These are phyloP conservation scores for Forsythia viridissima DNA, from an alignment of 257 asterid species.

Conservation along the genomic window DNA sequence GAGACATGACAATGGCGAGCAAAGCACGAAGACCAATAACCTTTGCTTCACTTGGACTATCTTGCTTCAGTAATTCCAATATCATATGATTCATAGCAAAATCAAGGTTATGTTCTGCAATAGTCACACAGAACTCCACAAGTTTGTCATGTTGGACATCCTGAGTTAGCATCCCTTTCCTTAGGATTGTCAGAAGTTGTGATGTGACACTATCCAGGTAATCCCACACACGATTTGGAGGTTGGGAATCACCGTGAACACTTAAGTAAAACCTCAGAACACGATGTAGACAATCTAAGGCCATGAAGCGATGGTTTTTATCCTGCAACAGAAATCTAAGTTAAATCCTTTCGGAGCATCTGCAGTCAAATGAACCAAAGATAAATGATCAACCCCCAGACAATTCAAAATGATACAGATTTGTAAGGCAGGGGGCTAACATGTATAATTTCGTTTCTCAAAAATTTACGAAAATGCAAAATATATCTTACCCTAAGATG, in stretches of 20 bases:
- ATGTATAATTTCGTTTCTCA: slow-evolving; percentile 1
- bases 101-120: slow-evolving; percentile 98
- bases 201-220: slow-evolving; percentile 97
- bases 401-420: neutral
- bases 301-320: slow-evolving; percentile 98
- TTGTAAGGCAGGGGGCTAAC: slow-evolving; percentile 5
- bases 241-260: slow-evolving; percentile 92
- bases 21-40: slow-evolving; percentile 98
- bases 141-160: slow-evolving; percentile 98
- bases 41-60: slow-evolving; percentile 94
- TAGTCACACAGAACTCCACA: slow-evolving; percentile 94
- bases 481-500: slow-evolving; percentile 75
- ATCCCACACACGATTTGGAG: slow-evolving; percentile 96
- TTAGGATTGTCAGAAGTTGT: slow-evolving; percentile 86
- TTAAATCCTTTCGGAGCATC: slow-evolving; percentile 19
- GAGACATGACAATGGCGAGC: slow-evolving; percentile 98
- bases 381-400: neutral
- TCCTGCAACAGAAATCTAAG: slow-evolving; percentile 58
- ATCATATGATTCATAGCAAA: slow-evolving; percentile 95
- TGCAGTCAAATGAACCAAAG: neutral
- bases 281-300: slow-evolving; percentile 95
- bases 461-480: slow-evolving; percentile 13
- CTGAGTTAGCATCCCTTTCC: slow-evolving; percentile 95
- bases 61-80: slow-evolving; percentile 94
- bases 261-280: slow-evolving; percentile 93